Conservation (phyloP, 1,284 basidiomycete species). For the Salmacisia buchloeana region DNA sequence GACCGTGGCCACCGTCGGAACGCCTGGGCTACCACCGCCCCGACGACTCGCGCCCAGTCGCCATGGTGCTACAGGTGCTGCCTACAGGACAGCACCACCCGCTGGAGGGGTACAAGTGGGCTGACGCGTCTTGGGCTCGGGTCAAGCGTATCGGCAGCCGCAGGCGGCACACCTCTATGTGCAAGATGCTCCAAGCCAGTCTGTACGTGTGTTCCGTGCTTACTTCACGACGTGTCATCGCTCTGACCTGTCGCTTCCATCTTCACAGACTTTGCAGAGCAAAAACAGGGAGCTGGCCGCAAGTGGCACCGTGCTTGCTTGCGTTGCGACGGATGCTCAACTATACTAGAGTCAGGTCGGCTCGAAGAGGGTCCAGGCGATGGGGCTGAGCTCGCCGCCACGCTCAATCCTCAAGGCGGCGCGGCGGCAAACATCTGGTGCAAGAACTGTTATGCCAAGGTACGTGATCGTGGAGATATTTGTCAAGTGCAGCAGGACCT, state of each 20-base stretch:
- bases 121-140: conserved; percentile 28
- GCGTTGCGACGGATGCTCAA: conserved; percentile 43
- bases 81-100: background rate
- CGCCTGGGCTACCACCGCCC: background rate
- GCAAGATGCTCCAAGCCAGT: conserved; percentile 39
- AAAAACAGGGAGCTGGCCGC: conserved; percentile 38
- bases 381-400: conserved; percentile 4
- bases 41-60: background rate
- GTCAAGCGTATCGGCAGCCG: conserved; percentile 20
- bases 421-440: conserved; percentile 40
- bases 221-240: background rate
- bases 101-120: conserved; percentile 16
- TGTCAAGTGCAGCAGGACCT: background rate
- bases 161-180: conserved; percentile 41
- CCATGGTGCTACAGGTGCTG: background rate
- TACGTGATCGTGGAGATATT: conserved; percentile 5
- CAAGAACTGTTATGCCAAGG: conserved; percentile 43
- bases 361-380: conserved; percentile 42
- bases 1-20: conserved; percentile 4
- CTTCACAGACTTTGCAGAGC: conserved; percentile 45
- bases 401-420: background rate
- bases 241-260: background rate
- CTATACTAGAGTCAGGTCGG: conserved; percentile 39
- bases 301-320: conserved; percentile 47
- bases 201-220: conserved; percentile 20